phyloP scores from a whole-genome alignment of 441 rosid species.

The Euphorbia celastroides region DNA sequence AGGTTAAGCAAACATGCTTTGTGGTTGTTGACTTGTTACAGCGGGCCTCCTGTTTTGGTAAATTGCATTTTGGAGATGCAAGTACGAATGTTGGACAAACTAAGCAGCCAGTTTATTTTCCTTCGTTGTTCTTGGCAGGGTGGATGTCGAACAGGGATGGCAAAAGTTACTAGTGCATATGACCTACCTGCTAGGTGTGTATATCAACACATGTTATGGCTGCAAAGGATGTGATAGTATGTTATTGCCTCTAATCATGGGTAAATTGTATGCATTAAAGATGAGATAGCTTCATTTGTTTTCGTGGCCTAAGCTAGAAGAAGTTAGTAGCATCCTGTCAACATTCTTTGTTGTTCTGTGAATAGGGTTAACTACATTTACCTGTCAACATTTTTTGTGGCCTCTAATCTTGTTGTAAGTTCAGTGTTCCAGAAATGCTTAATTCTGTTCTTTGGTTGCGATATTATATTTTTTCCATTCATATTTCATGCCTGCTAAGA shows the following conservation, averaged over 20 bases:
- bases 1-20: background rate
- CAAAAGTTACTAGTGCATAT: conserved; percentile 94
- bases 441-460: conserved; percentile 5
- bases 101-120: conserved; percentile 19
- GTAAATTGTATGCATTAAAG: background rate
- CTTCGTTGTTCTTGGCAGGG: conserved; percentile 47
- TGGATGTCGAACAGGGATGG: conserved; percentile 99
- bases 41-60: conserved; percentile 6
- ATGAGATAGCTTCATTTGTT: background rate
- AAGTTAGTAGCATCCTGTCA: background rate
- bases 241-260: background rate
- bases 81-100: conserved; percentile 13
- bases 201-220: conserved; percentile 2
- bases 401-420: background rate
- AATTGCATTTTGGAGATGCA: conserved; percentile 15
- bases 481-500: background rate
- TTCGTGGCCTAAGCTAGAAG: background rate
- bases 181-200: conserved; percentile 94
- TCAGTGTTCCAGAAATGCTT: background rate
- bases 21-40: background rate
- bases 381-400: background rate
- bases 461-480: background rate
- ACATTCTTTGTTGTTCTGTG: background rate
- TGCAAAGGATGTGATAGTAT: background rate
- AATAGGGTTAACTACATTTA: background rate